These are phyloP conservation scores for Ephemerocybe angulata DNA, from an alignment of 768 basidiomycete species.

Conservation along the genomic window DNA sequence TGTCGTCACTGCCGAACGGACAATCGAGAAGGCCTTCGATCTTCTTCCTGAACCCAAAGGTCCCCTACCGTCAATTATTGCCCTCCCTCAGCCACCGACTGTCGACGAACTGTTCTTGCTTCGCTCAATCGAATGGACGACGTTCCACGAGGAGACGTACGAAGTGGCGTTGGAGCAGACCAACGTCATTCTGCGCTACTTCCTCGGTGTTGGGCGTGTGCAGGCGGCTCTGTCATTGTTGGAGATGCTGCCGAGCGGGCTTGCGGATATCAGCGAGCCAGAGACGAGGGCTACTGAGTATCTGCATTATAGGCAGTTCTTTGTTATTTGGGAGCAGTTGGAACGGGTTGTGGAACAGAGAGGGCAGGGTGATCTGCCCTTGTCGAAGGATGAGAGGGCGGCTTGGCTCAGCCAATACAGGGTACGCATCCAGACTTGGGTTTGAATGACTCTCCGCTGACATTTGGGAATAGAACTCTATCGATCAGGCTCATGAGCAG, in stretches of 20 bases:
- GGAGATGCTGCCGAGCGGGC: conserved; percentile 57
- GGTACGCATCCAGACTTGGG: conserved; percentile 31
- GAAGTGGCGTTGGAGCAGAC: conserved; percentile 79
- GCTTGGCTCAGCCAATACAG: conserved; percentile 66
- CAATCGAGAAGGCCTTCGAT: conserved; percentile 69
- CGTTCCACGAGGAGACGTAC: conserved; percentile 69
- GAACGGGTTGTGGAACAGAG: conserved; percentile 60
- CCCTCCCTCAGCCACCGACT: conserved; percentile 51
- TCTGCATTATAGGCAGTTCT: conserved; percentile 77
- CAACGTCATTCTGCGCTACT: conserved; percentile 84
- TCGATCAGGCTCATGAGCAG: conserved; percentile 62
- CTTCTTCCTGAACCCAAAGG: conserved; percentile 52
- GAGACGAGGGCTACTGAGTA: conserved; percentile 74
- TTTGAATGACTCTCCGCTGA: neutral
- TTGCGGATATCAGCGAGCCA: conserved; percentile 59
- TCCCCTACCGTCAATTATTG: conserved; percentile 57
- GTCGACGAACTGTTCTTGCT: conserved; percentile 65
- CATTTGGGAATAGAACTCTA: conserved; percentile 42
- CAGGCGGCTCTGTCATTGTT: conserved; percentile 61
- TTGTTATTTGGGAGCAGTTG: conserved; percentile 67
- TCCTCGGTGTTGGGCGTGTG: conserved; percentile 77
- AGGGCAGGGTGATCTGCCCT: conserved; percentile 46
- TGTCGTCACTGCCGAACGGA: conserved; percentile 71
- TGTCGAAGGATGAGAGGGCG: conserved; percentile 54
- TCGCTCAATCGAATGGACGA: conserved; percentile 93